Conservation (phyloP, 2,329 filamentous ascomycete genomes). For the Pseudogymnoascus sp. region DNA sequence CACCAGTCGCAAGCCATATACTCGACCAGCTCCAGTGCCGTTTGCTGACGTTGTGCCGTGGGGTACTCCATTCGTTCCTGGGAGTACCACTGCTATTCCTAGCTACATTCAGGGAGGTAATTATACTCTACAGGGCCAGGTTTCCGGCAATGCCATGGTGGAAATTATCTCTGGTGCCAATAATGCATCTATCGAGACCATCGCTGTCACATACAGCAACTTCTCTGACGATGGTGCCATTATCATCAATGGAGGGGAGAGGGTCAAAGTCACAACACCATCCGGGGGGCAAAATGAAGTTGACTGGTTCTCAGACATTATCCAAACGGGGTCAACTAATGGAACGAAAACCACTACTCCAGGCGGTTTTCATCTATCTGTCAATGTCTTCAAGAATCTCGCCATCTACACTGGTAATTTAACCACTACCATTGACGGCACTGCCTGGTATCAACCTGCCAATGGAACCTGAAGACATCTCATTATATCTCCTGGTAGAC, state of each 20-base stretch:
- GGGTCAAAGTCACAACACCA: slow-evolving; percentile 25
- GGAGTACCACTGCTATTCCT: neutral
- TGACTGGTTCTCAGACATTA: slow-evolving; percentile 35
- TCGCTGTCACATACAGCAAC: slow-evolving; percentile 31
- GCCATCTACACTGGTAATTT: slow-evolving; percentile 34
- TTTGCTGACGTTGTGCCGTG: slow-evolving; percentile 30
- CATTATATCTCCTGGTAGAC: neutral
- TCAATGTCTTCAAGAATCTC: slow-evolving; percentile 34
- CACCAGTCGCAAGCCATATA: slow-evolving; percentile 27
- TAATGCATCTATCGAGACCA: slow-evolving; percentile 14
- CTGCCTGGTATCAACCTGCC: slow-evolving; percentile 32
- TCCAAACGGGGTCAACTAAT: slow-evolving; percentile 26
- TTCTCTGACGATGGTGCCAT: slow-evolving; percentile 32
- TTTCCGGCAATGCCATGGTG: neutral
- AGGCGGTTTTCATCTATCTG: slow-evolving; percentile 34
- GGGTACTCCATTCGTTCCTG: slow-evolving; percentile 29
- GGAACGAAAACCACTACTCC: slow-evolving; percentile 34
- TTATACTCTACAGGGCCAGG: neutral
- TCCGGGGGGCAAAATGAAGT: slow-evolving; percentile 25
- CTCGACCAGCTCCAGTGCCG: slow-evolving; percentile 19
- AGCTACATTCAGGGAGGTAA: neutral
- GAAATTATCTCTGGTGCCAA: neutral
- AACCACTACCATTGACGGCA: slow-evolving; percentile 31
- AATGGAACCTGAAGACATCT: slow-evolving; percentile 22
- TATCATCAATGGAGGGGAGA: slow-evolving; percentile 31